These are phyloP conservation scores for Pelargonium cotyledonis DNA, from an alignment of 441 rosid species.

Conservation along the genomic window DNA sequence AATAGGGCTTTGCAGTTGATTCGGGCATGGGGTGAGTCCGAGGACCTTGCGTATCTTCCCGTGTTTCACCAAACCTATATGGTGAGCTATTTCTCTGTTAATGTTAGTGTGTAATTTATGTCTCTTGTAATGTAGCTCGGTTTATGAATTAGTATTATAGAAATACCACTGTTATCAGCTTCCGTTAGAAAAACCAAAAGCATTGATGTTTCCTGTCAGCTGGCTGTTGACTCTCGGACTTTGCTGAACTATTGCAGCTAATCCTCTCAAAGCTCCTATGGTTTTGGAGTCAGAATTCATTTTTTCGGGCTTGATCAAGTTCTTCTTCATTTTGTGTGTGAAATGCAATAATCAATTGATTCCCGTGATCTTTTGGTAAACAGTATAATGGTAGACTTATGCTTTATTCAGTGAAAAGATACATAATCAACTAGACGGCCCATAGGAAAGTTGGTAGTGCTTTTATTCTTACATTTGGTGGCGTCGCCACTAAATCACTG, in stretches of 20 bases:
- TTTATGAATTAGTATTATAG: neutral
- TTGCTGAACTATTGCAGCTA: too few species aligned
- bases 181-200: neutral
- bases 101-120: neutral
- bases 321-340: neutral
- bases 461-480: too few species aligned
- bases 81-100: constrained; percentile 26
- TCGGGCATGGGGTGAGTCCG: constrained; percentile 77
- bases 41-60: constrained; percentile 70
- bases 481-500: neutral
- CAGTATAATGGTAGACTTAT: neutral
- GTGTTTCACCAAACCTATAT: constrained; percentile 69
- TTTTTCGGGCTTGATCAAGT: too few species aligned
- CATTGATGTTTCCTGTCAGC: too few species aligned
- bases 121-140: neutral
- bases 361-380: neutral
- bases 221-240: too few species aligned
- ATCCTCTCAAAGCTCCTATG: too few species aligned
- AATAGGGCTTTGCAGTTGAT: constrained; percentile 60
- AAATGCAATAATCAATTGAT: neutral
- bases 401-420: too few species aligned
- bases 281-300: too few species aligned
- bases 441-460: too few species aligned
- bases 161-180: neutral
- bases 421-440: too few species aligned